These are phyloP conservation scores for Nitzschia sp. DNA, from an alignment of 108 stramenopile genomes.

Conservation along the genomic window DNA sequence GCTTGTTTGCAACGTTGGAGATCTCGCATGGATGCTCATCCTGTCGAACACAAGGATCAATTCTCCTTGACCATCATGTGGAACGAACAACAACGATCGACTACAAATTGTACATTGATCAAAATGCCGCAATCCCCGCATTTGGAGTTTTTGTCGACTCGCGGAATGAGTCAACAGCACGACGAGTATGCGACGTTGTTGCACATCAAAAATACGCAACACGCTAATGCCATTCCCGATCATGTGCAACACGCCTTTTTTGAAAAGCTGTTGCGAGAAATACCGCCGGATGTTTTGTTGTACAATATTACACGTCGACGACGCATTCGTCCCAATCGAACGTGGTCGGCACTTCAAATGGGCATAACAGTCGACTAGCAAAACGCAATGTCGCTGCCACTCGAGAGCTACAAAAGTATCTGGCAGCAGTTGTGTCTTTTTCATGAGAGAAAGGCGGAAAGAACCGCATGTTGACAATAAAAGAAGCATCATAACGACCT, in stretches of 20 bases:
- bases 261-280: constrained; percentile 2
- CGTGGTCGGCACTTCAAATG: constrained; percentile 14
- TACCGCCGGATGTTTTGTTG: constrained; percentile 2
- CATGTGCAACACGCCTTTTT: constrained; percentile 11
- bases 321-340: constrained; percentile 18
- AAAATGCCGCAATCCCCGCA: constrained; percentile 11
- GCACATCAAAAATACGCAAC: constrained; percentile 29
- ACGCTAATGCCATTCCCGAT: constrained; percentile 16
- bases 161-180: constrained; percentile 11
- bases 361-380: too few species aligned
- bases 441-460: too few species aligned
- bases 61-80: constrained; percentile 12
- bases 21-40: constrained; percentile 10
- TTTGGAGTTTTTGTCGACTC: not conserved
- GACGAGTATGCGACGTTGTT: constrained; percentile 11
- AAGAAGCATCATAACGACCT: too few species aligned
- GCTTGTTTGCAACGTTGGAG: constrained; percentile 16
- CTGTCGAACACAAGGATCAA: constrained; percentile 23
- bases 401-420: too few species aligned
- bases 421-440: too few species aligned
- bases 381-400: too few species aligned
- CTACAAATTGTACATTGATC: constrained; percentile 1
- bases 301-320: constrained; percentile 1
- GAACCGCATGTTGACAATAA: too few species aligned
- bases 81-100: constrained; percentile 11